Evolutionary conservation across 225 moss, liverwort and hornwort species (phyloP).

Genomic region (Lunularia cruciata): DNA sequence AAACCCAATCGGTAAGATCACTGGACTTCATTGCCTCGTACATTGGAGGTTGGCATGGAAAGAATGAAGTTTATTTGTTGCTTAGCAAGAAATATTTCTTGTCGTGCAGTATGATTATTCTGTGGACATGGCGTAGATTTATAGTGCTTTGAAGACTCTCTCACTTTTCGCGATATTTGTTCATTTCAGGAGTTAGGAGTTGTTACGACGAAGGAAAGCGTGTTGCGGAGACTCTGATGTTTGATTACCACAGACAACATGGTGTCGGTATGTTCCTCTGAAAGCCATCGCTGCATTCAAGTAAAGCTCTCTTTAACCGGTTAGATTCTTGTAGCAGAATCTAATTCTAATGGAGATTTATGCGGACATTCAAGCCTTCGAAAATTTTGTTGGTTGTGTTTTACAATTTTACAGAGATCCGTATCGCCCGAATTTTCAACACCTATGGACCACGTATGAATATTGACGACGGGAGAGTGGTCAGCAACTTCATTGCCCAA

Average conservation of each 20-base stretch:
- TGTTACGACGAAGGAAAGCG: constrained; percentile 98
- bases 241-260: constrained; percentile 98
- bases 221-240: constrained; percentile 97
- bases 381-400: neutral
- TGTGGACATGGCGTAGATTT: neutral
- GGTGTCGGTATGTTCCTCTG: constrained; percentile 56
- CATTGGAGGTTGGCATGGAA: too few species aligned
- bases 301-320: neutral
- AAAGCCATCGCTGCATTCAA: neutral
- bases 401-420: constrained; percentile 54
- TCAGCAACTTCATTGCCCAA: constrained; percentile 95
- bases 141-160: neutral
- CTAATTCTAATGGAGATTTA: neutral
- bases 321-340: too few species aligned
- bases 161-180: too few species aligned
- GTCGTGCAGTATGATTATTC: neutral
- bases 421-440: constrained; percentile 95
- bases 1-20: constrained; percentile 67
- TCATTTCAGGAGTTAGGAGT: constrained; percentile 74
- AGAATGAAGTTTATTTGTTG: too few species aligned
- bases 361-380: too few species aligned
- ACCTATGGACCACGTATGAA: constrained; percentile 99
- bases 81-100: too few species aligned
- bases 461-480: constrained; percentile 97
- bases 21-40: neutral